These are phyloP conservation scores for Aureobasidium sp. DNA, from an alignment of 2,329 filamentous ascomycete species.

Conservation along the genomic window DNA sequence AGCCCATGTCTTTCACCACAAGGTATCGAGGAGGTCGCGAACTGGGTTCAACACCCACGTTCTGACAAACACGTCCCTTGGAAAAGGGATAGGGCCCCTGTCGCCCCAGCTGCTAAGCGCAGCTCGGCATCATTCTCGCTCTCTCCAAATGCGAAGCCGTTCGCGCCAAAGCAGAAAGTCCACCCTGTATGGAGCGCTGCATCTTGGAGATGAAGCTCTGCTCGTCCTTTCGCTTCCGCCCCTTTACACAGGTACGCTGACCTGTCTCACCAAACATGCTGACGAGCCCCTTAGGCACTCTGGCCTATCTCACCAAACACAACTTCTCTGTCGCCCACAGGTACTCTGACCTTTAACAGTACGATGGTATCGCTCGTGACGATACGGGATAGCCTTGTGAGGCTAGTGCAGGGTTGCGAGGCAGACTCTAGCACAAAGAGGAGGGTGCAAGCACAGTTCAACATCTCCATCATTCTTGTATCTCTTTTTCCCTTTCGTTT, in stretches of 20 bases:
- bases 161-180: not conserved
- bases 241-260: not conserved
- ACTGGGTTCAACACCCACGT: not conserved
- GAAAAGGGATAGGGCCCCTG: not conserved
- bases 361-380: conserved; percentile 3
- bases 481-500: not conserved
- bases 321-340: not conserved
- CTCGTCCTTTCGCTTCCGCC: not conserved
- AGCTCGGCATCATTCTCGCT: not conserved
- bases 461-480: not conserved
- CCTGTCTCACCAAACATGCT: conserved; percentile 1
- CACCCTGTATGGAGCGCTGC: not conserved
- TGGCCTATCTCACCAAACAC: not conserved
- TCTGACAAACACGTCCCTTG: not conserved
- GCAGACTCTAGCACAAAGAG: not conserved
- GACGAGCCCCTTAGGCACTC: not conserved
- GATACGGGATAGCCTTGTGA: not conserved
- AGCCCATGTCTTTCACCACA: not conserved
- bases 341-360: conserved; percentile 11
- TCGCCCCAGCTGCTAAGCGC: not conserved
- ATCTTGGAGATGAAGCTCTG: not conserved
- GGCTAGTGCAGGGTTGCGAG: not conserved
- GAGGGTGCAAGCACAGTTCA: not conserved
- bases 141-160: not conserved
- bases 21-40: not conserved